Base-by-base conservation (phyloP, 2,329 filamentous ascomycete species). In the Epichloe bromicola region DNA sequence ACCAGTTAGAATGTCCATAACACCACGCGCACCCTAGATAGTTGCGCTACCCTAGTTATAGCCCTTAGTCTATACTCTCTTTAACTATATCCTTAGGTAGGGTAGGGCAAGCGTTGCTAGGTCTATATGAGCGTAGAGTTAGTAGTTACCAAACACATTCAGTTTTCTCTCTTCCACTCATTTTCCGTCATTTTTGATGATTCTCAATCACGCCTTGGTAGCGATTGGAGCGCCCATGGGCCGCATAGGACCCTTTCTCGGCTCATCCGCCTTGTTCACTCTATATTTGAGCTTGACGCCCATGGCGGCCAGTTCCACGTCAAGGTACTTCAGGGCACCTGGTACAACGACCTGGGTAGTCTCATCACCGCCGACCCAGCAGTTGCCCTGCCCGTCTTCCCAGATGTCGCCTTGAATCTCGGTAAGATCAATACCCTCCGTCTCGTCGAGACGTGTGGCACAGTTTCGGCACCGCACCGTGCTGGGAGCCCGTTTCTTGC, bases 291-390 rank as follows among this genome's bases (percentile, higher is more conserved):
- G 80, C 70, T 89, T 85, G 50, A 98, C 84, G 49, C 93, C 93
- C 93, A 98, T 98, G 51, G 89, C 89, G 37, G 90, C 88, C 60
- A 98, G 72, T 70, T 98, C 93, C 19, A 95, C 90, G 69, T 98
- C 93, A 58, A 98, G 70, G 72, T 86, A 97, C 70, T 87, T 88
- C 66, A 98, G 71, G 50, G 95, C 93, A 56, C 90, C 91, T 0
- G 93, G 93, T 15, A 98, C 87, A 50, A 89, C 90, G 37, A 98
- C 88, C 57, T 93, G 75, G 3, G 90, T 93, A 3, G 93, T 93
- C 64, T 97, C 81, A 56, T 91, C 87, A 46, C 93, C 93, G 8
- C 93, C 93, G 36, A 88, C 78, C 78, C 85, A 97, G 58, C 86
- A 82, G 58, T 80, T 76, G 1, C 91, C 91, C 58, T 86, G 79